phyloP scores from a whole-genome alignment of 768 basidiomycete species.

The Terana coerulea region DNA sequence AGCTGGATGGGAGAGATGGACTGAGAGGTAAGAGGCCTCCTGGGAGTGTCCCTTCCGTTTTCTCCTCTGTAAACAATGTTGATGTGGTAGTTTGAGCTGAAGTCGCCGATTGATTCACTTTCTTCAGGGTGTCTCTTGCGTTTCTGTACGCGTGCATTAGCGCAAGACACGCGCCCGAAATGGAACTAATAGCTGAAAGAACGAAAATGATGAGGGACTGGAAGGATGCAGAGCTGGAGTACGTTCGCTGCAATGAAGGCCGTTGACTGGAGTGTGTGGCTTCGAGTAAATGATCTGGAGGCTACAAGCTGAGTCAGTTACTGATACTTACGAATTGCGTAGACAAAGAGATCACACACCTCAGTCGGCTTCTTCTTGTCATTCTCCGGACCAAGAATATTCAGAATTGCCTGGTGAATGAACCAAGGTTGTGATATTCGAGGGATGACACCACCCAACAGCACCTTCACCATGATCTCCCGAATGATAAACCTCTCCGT shows the following conservation, averaged over 20 bases:
- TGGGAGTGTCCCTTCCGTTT: neutral
- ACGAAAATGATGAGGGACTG: conserved; percentile 61
- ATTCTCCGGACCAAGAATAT: conserved; percentile 51
- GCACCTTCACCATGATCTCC: conserved; percentile 76
- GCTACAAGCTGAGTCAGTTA: neutral
- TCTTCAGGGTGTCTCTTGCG: conserved; percentile 57
- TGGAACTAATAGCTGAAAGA: conserved; percentile 68
- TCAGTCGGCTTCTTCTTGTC: conserved; percentile 17
- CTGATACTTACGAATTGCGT: neutral
- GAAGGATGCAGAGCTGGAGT: conserved; percentile 28
- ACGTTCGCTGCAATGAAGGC: conserved; percentile 11
- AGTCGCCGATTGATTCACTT: conserved; percentile 44
- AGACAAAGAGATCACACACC: conserved; percentile 15
- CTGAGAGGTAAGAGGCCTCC: neutral
- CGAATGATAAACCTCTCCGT: conserved; percentile 79
- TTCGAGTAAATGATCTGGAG: neutral
- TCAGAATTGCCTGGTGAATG: conserved; percentile 65
- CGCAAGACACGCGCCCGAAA: conserved; percentile 67
- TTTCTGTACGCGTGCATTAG: conserved; percentile 69
- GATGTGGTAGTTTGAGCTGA: neutral
- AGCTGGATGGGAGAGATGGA: neutral
- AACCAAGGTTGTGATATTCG: conserved; percentile 89
- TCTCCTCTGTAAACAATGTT: too few relatives aligned
- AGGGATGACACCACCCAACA: conserved; percentile 65
- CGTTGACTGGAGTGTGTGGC: conserved; percentile 3